Base-by-base conservation (phyloP, 331 rosid genomes). In the Pyrus hybrid region DNA sequence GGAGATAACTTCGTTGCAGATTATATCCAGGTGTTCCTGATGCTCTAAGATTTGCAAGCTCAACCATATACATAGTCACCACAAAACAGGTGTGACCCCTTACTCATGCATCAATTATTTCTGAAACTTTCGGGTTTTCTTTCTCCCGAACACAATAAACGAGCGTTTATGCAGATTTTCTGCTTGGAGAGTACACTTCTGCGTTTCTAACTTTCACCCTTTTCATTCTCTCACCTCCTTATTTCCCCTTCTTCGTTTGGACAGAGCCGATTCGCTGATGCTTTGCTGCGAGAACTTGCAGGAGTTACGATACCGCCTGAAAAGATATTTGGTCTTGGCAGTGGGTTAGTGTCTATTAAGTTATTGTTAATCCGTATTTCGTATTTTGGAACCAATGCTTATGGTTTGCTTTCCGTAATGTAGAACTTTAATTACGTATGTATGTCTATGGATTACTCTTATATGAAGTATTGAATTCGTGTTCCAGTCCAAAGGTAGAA, bases 241-340 rank as follows among this genome's bases (percentile, higher is more conserved):
- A 32, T 53, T 67, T 43, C 72, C 18, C 28, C 4, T 25, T 16
- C n/a, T 68, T 45, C 71, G 41, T 74, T 47, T 43, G 49, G 16
- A 76, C 78, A 91, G 98, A 71, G 95, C 82, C 97, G 98, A 76
- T 93, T 93, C 74, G 98, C 97, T 2, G 95, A 91, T 76, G 97
- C 93, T 75, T 85, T 93, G 69, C 85, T 88, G 41, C 82, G 70
- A 73, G 95, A 93, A 87, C 94, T 91, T 75, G 96, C 96, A 3
- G 98, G 98, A 61, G 90, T 93, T 43, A 81, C 84, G 47, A 78
- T 91, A 26, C 95, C 91, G 41, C 87, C 91, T 11, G 97, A 93
- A 80, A 93, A 91, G 84, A 93, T 93, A 77, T 91, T 66, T 76
- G 98, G 96, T 80, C 90, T 93, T 23, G 96, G 98, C 79, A 67